Evolutionary conservation across 805 yeast genomes (phyloP), one percentile per base, ranked within the genome.

Genomic region (Yamadazyma olivae): DNA sequence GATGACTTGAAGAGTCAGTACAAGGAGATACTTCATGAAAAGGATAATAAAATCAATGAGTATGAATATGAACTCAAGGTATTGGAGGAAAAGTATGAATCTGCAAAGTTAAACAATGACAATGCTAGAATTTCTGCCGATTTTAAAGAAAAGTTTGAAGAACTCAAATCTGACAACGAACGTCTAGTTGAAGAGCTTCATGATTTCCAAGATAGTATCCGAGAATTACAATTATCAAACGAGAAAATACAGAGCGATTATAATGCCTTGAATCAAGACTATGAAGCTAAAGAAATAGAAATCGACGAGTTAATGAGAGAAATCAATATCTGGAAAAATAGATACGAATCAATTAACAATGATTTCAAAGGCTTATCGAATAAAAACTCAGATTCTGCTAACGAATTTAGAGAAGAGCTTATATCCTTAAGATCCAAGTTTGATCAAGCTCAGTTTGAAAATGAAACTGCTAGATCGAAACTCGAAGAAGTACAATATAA

Each of bases 231-330:
- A 16, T 6, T 15, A n/a, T 9, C 20, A 22, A 27, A 35, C 23
- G 18, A 17, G 13, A 33, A 36, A 15, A 13, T 38, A 6, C 23
- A 38, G 17, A 26, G 27, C 19, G 40, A 41, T 5, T 22, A 32
- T 15, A 24, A 33, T 17, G 31, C 31, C 6, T 21, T 36, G 9
- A 29, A 24, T 7, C 18, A 19, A 7, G 39, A 42, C 21, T 16
- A 30, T 5, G 41, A 36, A 12, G 36, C 17, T 5, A 39, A 33
- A 25, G 32, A 35, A 35, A 24, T 23, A 18, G 50, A 54, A 25
- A 40, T 55, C 2, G 49, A 51, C 4, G 57, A 54, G 7, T 24
- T 41, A 9, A 21, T 33, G 5, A 18, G 20, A 3, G 49, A 50
- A 23, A 6, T 41, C 8, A 25, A 35, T 9, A 18, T 19, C 10